Base-by-base conservation (phyloP, 116 monocot species). In the Papilionanthe hybrid region DNA sequence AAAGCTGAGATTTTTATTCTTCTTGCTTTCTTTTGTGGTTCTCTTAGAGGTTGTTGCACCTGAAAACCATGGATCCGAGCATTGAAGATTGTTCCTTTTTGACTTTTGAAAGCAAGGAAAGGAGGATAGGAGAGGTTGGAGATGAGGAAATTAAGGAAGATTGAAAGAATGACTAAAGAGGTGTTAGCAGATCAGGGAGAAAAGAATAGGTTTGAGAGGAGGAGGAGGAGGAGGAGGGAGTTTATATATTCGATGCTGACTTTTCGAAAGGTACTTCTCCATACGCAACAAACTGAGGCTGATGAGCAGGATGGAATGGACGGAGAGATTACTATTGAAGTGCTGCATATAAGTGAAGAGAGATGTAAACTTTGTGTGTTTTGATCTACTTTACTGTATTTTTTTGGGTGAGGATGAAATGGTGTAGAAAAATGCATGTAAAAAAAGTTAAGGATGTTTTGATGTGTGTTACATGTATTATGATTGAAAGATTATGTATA, bases 251-350 rank as follows among this genome's bases (percentile, higher is more conserved):
- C 69, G 69, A 37, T 71, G 69, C 37, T 30, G 28, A 71, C 37
- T 30, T 71, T 30, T 71, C 15, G 17, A 17, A 13, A 71, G 13
- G 23, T 37, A 32, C 69, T 30, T 71, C 28, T 71, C 69, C 37
- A 32, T 71, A 71, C 69, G 69, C 69, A 71, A 71, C 69, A 71
- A 71, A 71, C 69, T 32, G 69, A 63, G 63, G 63, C 63, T 63
- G 63, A 63, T 63, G 63, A 18, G 32, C 0, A 15, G 5, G 67
- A 71, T 32, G 69, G 37, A 37, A 32, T 68, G 32, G 29, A 68
- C 10, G 30, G 13, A 68, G 29, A 30, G 49, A 9, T 49, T 49
- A 49, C 13, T 49, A 6, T 6, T 43, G 6, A 49, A 49, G 49
- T 2, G 9, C 13, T 9, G 11, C 11, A 49, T 12, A 11, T 0